Evolutionary conservation across 2,329 filamentous ascomycete genomes (phyloP), one percentile per base, ranked within the genome.

Genomic region (Colletotrichum euphorbiae): DNA sequence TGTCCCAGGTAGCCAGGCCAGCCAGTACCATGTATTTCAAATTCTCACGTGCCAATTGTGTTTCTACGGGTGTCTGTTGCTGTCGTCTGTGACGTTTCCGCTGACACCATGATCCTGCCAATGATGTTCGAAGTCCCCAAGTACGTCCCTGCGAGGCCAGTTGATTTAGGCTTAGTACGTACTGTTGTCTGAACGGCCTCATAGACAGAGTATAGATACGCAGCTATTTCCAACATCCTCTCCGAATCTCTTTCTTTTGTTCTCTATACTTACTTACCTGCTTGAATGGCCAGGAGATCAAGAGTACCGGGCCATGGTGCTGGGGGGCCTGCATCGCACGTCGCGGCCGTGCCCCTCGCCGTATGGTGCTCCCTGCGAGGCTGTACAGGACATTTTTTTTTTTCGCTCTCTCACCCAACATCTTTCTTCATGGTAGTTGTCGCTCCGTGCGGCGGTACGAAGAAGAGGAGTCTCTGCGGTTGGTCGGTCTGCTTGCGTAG

Each of bases 1-100:
- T 55, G 62, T 51, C 62, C 45, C 48, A 66, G 61, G 66, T 66
- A 66, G 61, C 66, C 55, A 69, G 66, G 48, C 61, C 62, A 50
- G 61, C 61, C 55, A 60, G 55, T 64, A 58, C 66, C 62, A 38
- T 55, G 40, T 69, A 69, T 66, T 69, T 43, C 62, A 66, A 66
- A 48, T 69, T 59, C 60, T 31, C 21, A 50, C 11, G 42, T 66
- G 54, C 48, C 46, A 38, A 8, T 9, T n/a, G 12, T 24, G 17
- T 24, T 6, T 19, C n/a, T 12, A 19, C 33, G 31, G 7, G 13
- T 40, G 1, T 24, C n/a, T 24, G 4, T 48, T 19, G 5, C 9
- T 36, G 12, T n/a, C 8, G 15, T 15, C 15, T 42, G 45, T 24
- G 3, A 38, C 11, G 17, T 33, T 2, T 28, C 2, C n/a, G 15